Evolutionary conservation across 768 basidiomycete species (phyloP), one percentile per base, ranked within the genome.

Genomic region (Lactifluus hygrophoroides): DNA sequence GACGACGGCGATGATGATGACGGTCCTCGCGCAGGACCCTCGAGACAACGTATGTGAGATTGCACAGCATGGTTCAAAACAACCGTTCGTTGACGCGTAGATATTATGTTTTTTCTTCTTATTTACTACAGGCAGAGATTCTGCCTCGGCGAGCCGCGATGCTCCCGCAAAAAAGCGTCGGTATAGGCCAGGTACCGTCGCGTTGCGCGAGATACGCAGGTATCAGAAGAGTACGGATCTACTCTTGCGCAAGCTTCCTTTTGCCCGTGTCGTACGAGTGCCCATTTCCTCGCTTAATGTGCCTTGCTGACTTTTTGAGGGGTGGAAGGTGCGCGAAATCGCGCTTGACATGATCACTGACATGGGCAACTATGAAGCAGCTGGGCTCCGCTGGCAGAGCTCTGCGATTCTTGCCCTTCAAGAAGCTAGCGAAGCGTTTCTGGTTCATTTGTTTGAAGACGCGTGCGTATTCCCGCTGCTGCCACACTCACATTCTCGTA

Each of bases 371-470:
- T 81, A 83, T 54, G 75, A 74, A 27, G 82, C 78, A 2, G 76
- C 79, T 11, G 80, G 80, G 8, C 72, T 98, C 53, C 80, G 96
- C 47, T 99, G 96, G 96, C 96, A 99, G 71, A 91, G 85, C 62
- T 91, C 93, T 5, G 96, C 96, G 5, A 78, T 99, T 56, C 69
- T 94, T 66, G 96, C 96, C 2, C 71, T 99, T 61, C 96, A 99
- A 67, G 96, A 99, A 72, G 96, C 96, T 13, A 92, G 94, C 23
- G 94, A 96, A 71, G 92, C 94, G 14, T 96, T 82, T 66, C 77
- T 98, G 17, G 91, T 99, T 19, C 94, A 98, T 73, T 74, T 98
- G 44, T 98, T 99, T 63, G 96, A 99, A 73, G 96, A 99, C 73
- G 93, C 95, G 91, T 97, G 71, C 76, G 94, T 90, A 32, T 52